phyloP scores from a whole-genome alignment of 2,329 filamentous ascomycete genomes.

The Trichoderma lentiforme region DNA sequence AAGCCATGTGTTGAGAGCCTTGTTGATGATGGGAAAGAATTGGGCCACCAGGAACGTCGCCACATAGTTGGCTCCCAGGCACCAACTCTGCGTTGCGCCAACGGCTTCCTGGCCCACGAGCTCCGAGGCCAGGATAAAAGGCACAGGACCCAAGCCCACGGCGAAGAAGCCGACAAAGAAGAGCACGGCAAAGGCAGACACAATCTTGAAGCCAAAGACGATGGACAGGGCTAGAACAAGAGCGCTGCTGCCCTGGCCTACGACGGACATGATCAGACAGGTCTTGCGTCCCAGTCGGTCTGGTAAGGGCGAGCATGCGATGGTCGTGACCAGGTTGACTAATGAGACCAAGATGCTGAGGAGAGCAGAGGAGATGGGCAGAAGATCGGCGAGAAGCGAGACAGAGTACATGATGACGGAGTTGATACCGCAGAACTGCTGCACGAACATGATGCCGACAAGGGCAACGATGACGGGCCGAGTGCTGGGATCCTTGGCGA shows the following conservation, averaged over 20 bases:
- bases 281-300: slow-evolving; percentile 85
- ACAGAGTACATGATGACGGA: slow-evolving; percentile 99
- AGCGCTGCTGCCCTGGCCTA: slow-evolving; percentile 78
- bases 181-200: slow-evolving; percentile 79
- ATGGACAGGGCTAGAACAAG: slow-evolving; percentile 79
- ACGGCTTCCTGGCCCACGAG: slow-evolving; percentile 88
- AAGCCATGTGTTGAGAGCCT: slow-evolving; percentile 59
- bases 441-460: slow-evolving; percentile 85
- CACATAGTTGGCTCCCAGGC: slow-evolving; percentile 80
- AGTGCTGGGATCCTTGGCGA: slow-evolving; percentile 64
- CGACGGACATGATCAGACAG: slow-evolving; percentile 77
- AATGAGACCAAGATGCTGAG: slow-evolving; percentile 85
- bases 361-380: slow-evolving; percentile 76
- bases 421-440: slow-evolving; percentile 93
- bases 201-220: slow-evolving; percentile 63
- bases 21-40: slow-evolving; percentile 87
- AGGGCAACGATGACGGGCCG: slow-evolving; percentile 76
- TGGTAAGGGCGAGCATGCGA: slow-evolving; percentile 76
- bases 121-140: slow-evolving; percentile 90
- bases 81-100: slow-evolving; percentile 86
- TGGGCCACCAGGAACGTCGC: slow-evolving; percentile 91
- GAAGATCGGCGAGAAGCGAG: slow-evolving; percentile 74
- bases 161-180: slow-evolving; percentile 88
- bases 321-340: slow-evolving; percentile 81
- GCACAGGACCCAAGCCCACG: slow-evolving; percentile 86